Evolutionary conservation across 441 rosid genomes (phyloP).

Genomic region (Adansonia madagascariensis): DNA sequence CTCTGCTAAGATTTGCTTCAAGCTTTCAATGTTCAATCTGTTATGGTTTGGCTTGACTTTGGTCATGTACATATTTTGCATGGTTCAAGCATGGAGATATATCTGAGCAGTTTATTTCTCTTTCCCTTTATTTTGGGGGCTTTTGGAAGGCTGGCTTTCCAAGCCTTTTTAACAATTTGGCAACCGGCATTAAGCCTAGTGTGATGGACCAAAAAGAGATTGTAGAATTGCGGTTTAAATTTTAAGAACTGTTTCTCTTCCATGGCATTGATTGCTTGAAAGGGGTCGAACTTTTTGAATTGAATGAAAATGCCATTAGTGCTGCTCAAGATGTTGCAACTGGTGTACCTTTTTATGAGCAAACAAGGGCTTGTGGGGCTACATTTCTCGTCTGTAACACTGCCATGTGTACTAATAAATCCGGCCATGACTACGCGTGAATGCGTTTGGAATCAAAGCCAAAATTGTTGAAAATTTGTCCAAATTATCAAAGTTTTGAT

Average conservation of each 20-base stretch:
- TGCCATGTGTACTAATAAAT: neutral
- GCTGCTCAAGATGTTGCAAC: neutral
- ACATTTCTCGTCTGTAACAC: neutral
- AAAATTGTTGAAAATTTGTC: neutral
- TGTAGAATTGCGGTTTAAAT: slow-evolving; percentile 24
- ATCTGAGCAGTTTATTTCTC: slow-evolving; percentile 17
- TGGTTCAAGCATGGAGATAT: slow-evolving; percentile 26
- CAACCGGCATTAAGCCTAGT: neutral
- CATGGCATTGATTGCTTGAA: slow-evolving; percentile 31
- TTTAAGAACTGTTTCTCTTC: slow-evolving; percentile 31
- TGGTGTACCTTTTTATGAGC: neutral
- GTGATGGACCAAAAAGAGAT: slow-evolving; percentile 21
- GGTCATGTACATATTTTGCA: slow-evolving; percentile 34
- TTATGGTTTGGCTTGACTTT: slow-evolving; percentile 1
- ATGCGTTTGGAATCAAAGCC: slow-evolving; percentile 23
- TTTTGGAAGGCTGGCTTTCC: slow-evolving; percentile 24
- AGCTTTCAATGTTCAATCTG: slow-evolving; percentile 21
- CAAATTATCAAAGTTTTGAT: neutral
- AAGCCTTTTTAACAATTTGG: slow-evolving; percentile 5
- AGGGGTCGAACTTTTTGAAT: slow-evolving; percentile 16
- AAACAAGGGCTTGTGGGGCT: neutral
- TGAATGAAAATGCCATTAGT: slow-evolving; percentile 19
- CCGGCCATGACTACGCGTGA: neutral
- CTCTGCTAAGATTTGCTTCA: slow-evolving; percentile 3
- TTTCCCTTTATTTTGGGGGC: neutral